Evolutionary conservation across 1,139 yeast species (phyloP).

Genomic region (Lodderomyces beijingensis): DNA sequence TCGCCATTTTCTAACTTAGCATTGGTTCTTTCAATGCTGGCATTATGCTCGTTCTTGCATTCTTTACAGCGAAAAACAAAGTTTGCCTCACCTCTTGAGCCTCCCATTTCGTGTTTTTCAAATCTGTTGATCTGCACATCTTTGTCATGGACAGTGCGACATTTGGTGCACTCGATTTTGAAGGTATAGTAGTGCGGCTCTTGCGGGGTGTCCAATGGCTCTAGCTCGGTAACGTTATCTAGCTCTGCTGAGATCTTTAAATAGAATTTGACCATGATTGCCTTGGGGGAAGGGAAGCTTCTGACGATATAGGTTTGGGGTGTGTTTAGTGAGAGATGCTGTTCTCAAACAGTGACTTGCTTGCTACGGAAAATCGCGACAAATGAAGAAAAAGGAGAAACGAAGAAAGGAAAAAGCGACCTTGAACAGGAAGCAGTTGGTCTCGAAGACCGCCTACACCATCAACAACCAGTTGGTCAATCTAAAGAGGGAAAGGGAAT

Average conservation of each 20-base stretch:
- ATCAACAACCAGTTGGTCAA: no score
- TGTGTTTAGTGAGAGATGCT: no score
- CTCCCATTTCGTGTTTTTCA: slow-evolving; percentile 58
- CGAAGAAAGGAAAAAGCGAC: no score
- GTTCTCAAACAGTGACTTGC: no score
- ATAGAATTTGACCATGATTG: slow-evolving; percentile 34
- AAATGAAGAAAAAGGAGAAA: no score
- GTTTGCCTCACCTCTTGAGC: slow-evolving; percentile 80
- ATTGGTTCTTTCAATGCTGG: slow-evolving; percentile 34
- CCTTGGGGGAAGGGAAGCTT: no score
- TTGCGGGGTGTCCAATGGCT: slow-evolving; percentile 56
- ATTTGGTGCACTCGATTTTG: slow-evolving; percentile 67
- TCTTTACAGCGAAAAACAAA: slow-evolving; percentile 73
- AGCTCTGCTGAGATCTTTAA: slow-evolving; percentile 59
- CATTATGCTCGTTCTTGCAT: slow-evolving; percentile 49
- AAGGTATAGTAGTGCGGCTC: slow-evolving; percentile 74
- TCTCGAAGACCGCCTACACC: no score
- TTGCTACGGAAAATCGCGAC: no score
- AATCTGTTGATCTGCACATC: slow-evolving; percentile 66
- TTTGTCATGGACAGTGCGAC: slow-evolving; percentile 76
- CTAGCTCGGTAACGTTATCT: slow-evolving; percentile 57
- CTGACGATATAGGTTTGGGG: no score
- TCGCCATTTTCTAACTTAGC: slow-evolving; percentile 21
- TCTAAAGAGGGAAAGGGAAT: no score
- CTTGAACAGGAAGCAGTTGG: no score